phyloP scores from a whole-genome alignment of 1,284 basidiomycete species.

The Filobasidium uniguttulatum region DNA sequence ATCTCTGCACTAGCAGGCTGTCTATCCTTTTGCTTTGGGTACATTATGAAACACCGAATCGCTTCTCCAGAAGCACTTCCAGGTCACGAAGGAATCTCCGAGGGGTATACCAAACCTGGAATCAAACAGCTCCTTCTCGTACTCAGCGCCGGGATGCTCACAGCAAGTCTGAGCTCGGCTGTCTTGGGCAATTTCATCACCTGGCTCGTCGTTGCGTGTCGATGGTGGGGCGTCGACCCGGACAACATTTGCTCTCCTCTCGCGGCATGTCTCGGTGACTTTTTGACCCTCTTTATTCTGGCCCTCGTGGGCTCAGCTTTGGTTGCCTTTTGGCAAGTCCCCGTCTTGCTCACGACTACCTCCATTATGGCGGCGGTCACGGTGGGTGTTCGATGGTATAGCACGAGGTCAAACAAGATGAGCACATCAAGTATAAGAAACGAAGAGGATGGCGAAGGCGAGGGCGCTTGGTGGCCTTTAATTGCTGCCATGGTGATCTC shows the following conservation, averaged over 20 bases:
- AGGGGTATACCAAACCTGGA: constrained; percentile 36
- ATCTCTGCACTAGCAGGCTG: constrained; percentile 77
- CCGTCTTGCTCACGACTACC: constrained; percentile 48
- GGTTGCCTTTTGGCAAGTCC: constrained; percentile 51
- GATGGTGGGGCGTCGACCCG: constrained; percentile 69
- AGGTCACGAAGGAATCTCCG: constrained; percentile 16
- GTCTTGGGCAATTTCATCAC: constrained; percentile 90
- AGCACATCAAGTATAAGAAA: not conserved
- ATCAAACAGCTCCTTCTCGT: constrained; percentile 56
- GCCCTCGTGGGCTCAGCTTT: constrained; percentile 49
- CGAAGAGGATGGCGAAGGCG: constrained; percentile 43
- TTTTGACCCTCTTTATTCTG: constrained; percentile 72
- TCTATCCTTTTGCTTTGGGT: constrained; percentile 60
- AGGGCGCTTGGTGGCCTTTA: constrained; percentile 77
- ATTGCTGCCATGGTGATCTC: constrained; percentile 79
- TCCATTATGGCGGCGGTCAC: constrained; percentile 46
- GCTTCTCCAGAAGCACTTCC: constrained; percentile 14
- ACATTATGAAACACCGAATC: constrained; percentile 44
- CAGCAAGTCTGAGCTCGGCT: constrained; percentile 64
- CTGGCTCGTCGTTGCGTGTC: constrained; percentile 62
- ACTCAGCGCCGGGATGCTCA: constrained; percentile 74
- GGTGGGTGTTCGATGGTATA: constrained; percentile 38
- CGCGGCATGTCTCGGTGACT: constrained; percentile 81
- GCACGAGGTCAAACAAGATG: not conserved
- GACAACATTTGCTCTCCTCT: constrained; percentile 93